phyloP scores from a whole-genome alignment of 768 basidiomycete genomes.

The Gloeostereum incarnatum region DNA sequence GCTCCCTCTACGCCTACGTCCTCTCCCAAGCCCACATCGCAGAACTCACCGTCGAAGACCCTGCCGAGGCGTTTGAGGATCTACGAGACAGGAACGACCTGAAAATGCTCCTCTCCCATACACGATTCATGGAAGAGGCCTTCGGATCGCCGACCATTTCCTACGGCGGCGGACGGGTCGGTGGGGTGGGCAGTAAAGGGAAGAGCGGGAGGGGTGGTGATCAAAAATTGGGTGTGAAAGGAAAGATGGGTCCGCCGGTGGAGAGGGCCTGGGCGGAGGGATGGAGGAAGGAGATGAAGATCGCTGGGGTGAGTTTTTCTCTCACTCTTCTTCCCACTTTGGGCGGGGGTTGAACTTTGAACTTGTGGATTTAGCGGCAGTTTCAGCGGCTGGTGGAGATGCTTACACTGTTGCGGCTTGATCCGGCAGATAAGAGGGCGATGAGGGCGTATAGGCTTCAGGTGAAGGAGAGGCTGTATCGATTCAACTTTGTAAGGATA shows the following conservation, averaged over 20 bases:
- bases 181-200: constrained; percentile 31
- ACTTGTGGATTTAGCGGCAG: constrained; percentile 57
- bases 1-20: constrained; percentile 73
- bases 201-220: constrained; percentile 27
- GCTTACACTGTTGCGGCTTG: constrained; percentile 67
- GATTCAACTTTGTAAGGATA: constrained; percentile 84
- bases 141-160: constrained; percentile 39
- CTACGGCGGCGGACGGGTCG: constrained; percentile 41
- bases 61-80: constrained; percentile 96
- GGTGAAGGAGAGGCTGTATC: constrained; percentile 90
- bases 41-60: constrained; percentile 97
- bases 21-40: constrained; percentile 57
- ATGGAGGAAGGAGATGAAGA: constrained; percentile 78
- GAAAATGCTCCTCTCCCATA: constrained; percentile 56
- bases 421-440: constrained; percentile 45
- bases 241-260: constrained; percentile 70
- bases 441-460: constrained; percentile 72
- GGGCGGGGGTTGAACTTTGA: background rate
- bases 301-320: constrained; percentile 61
- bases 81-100: constrained; percentile 90
- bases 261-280: constrained; percentile 71
- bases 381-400: constrained; percentile 90
- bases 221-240: constrained; percentile 23
- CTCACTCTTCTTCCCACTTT: background rate
- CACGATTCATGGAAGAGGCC: constrained; percentile 63